Evolutionary conservation across 495 filamentous ascomycete species (phyloP).

Genomic region (Cercophora sp.): DNA sequence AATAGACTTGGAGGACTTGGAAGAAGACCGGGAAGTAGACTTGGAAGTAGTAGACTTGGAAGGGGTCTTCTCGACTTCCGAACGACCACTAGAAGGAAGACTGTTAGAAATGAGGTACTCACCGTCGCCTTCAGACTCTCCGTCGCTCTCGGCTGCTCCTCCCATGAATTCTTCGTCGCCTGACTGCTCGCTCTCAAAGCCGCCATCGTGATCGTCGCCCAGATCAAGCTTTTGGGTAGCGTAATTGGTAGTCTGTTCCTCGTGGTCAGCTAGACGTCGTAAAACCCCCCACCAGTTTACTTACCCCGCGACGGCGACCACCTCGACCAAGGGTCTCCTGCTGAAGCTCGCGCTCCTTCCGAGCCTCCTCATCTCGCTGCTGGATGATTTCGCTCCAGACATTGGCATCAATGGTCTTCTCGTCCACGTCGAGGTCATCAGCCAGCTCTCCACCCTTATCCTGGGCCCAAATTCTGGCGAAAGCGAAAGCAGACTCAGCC

Average conservation of each 20-base stretch:
- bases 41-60: too few relatives aligned
- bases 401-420: constrained; percentile 52
- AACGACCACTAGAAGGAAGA: too few relatives aligned
- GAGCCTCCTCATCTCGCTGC: constrained; percentile 72
- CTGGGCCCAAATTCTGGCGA: constrained; percentile 90
- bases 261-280: constrained; percentile 27
- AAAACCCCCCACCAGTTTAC: too few relatives aligned
- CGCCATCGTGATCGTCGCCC: constrained; percentile 20
- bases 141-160: constrained; percentile 25
- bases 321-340: constrained; percentile 77
- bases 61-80: too few relatives aligned
- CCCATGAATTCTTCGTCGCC: constrained; percentile 31
- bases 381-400: constrained; percentile 87
- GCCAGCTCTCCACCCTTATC: constrained; percentile 60
- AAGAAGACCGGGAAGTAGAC: too few relatives aligned
- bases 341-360: constrained; percentile 58
- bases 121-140: too few relatives aligned
- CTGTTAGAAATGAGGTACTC: too few relatives aligned
- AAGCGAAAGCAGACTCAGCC: constrained; percentile 76
- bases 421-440: constrained; percentile 52
- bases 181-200: constrained; percentile 24
- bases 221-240: constrained; percentile 23
- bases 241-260: constrained; percentile 25
- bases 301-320: constrained; percentile 58
- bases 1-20: too few relatives aligned